Conservation (phyloP, 768 basidiomycete genomes). For the Suillus americanus region DNA sequence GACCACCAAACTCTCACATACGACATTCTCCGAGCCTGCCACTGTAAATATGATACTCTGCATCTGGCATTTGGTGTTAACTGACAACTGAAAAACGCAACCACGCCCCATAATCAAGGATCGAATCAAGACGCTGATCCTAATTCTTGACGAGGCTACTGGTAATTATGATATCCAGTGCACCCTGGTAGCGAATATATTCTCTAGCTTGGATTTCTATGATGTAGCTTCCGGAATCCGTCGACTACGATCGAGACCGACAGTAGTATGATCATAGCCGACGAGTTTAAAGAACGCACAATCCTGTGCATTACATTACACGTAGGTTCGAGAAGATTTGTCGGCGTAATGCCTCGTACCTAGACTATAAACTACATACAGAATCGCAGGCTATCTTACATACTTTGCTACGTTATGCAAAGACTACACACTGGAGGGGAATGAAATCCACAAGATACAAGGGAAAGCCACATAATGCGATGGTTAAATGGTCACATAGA, state of each 20-base stretch:
- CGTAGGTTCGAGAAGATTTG: slow-evolving; percentile 45
- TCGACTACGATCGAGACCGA: slow-evolving; percentile 82
- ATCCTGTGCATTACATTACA: slow-evolving; percentile 86
- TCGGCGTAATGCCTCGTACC: not conserved
- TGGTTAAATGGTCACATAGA: not conserved
- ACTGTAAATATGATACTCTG: not conserved
- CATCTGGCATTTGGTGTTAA: too few species aligned
- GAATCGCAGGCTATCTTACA: not conserved
- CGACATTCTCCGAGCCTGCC: not conserved
- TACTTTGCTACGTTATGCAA: not conserved
- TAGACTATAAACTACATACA: not conserved
- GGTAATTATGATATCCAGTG: slow-evolving; percentile 36
- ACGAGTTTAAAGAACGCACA: slow-evolving; percentile 81
- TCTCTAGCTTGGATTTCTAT: slow-evolving; percentile 4
- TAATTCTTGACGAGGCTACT: slow-evolving; percentile 61
- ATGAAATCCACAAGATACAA: not conserved
- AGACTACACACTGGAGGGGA: not conserved
- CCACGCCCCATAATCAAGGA: too few species aligned
- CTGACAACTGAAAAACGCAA: too few species aligned
- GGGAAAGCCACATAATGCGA: not conserved
- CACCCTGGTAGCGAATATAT: not conserved
- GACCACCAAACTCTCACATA: not conserved
- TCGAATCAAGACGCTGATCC: slow-evolving; percentile 37
- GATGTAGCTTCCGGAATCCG: slow-evolving; percentile 67
- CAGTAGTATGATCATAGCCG: slow-evolving; percentile 84